These are phyloP conservation scores for Dactylella cylindrospora DNA, from an alignment of 2,329 filamentous ascomycete genomes.

Conservation along the genomic window DNA sequence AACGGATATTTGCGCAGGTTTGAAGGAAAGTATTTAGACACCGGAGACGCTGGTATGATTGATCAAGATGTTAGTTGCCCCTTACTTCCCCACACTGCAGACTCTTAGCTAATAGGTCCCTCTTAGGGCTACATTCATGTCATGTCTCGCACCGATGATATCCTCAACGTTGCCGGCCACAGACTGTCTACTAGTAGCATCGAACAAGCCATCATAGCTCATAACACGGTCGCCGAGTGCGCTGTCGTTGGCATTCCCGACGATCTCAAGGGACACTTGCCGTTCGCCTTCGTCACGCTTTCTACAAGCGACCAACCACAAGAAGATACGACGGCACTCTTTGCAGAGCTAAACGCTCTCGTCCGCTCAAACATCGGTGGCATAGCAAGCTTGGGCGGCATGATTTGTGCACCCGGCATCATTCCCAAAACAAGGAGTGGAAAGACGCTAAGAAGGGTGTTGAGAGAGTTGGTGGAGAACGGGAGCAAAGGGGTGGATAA, in stretches of 20 bases:
- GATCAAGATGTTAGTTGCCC: slow-evolving; percentile 62
- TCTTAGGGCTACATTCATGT: slow-evolving; percentile 61
- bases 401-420: slow-evolving; percentile 76
- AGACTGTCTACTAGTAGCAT: slow-evolving; percentile 84
- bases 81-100: neutral
- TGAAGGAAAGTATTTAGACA: slow-evolving; percentile 79
- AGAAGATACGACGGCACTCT: slow-evolving; percentile 47
- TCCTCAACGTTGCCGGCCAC: slow-evolving; percentile 95
- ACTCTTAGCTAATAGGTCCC: neutral
- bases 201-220: slow-evolving; percentile 84
- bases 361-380: slow-evolving; percentile 81
- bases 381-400: slow-evolving; percentile 81
- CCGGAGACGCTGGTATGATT: slow-evolving; percentile 84
- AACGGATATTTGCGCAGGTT: slow-evolving; percentile 82
- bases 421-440: slow-evolving; percentile 92
- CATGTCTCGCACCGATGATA: slow-evolving; percentile 72
- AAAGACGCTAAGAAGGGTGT: slow-evolving; percentile 79
- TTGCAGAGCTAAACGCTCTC: slow-evolving; percentile 67
- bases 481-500: slow-evolving; percentile 71
- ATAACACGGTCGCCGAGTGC: slow-evolving; percentile 76
- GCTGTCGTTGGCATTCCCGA: slow-evolving; percentile 87
- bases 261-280: slow-evolving; percentile 81
- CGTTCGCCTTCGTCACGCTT: slow-evolving; percentile 82
- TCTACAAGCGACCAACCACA: slow-evolving; percentile 56
- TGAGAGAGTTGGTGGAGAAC: slow-evolving; percentile 82